phyloP scores from a whole-genome alignment of 176 grass and related monocot genomes.

The Zoysia japonica region DNA sequence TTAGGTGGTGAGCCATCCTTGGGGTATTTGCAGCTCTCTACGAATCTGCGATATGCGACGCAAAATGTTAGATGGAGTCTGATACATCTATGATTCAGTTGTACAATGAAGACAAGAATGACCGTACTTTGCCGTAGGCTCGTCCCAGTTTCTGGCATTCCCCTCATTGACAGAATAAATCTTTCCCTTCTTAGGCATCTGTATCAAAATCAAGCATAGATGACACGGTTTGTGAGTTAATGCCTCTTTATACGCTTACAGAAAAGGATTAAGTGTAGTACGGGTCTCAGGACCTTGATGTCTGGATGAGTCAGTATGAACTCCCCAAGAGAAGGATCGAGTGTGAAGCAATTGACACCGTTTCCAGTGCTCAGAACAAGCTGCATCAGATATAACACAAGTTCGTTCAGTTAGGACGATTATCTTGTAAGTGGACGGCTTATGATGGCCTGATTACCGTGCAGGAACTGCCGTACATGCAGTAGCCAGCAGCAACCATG shows the following conservation, averaged over 20 bases:
- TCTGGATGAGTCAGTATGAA: conserved; percentile 96
- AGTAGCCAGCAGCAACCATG: conserved; percentile 96
- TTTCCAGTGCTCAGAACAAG: conserved; percentile 85
- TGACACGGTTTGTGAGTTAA: not conserved
- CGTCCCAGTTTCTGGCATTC: conserved; percentile 94
- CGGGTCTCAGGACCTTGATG: conserved; percentile 62
- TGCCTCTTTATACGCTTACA: not conserved
- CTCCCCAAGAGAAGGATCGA: conserved; percentile 97
- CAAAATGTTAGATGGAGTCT: not conserved
- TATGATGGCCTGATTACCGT: conserved; percentile 48
- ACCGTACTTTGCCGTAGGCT: conserved; percentile 72
- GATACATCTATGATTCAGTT: not conserved
- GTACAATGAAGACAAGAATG: not conserved
- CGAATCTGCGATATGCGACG: conserved; percentile 50
- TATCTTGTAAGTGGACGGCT: not conserved
- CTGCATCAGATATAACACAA: conserved; percentile 34
- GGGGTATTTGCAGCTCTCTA: conserved; percentile 94
- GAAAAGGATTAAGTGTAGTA: not conserved
- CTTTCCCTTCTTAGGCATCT: conserved; percentile 92
- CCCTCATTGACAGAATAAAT: conserved; percentile 98
- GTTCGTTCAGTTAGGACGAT: conserved; percentile 1
- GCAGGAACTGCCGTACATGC: conserved; percentile 99
- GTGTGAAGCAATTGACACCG: conserved; percentile 93
- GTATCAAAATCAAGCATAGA: conserved; percentile 23
- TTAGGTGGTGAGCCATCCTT: conserved; percentile 72